Evolutionary conservation across 169 alveolate species (phyloP).

Genomic region (Plasmodium malariae): DNA sequence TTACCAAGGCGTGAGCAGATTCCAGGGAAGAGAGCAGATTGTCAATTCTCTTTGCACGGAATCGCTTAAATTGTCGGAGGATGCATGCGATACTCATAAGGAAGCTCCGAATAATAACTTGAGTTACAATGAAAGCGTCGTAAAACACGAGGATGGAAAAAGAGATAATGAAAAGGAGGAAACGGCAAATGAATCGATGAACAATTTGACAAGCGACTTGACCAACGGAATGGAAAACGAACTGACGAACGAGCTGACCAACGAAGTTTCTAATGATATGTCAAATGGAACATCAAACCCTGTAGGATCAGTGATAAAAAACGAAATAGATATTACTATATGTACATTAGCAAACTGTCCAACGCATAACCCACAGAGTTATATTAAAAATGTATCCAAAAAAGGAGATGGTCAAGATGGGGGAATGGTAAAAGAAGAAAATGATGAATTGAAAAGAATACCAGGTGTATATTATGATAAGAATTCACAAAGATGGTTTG

Average conservation of each 20-base stretch:
- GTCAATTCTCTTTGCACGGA: constrained; percentile 13
- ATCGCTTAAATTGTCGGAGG: neutral
- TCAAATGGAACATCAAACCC: constrained; percentile 20
- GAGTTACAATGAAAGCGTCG: neutral
- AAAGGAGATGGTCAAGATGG: constrained; percentile 40
- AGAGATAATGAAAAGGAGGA: constrained; percentile 4
- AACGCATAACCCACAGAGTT: constrained; percentile 70
- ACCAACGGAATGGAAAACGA: neutral
- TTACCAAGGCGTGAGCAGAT: too few species aligned
- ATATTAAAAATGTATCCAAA: constrained; percentile 27
- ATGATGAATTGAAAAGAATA: constrained; percentile 73
- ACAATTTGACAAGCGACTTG: neutral
- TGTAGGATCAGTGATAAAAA: constrained; percentile 13
- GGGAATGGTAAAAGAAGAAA: constrained; percentile 47
- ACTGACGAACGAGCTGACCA: neutral
- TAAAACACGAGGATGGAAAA: neutral
- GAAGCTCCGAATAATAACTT: neutral
- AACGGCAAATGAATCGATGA: neutral
- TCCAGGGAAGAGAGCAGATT: neutral
- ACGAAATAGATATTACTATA: constrained; percentile 48
- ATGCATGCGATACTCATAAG: neutral
- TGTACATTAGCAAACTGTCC: constrained; percentile 73
- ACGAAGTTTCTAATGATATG: neutral
- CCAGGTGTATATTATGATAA: constrained; percentile 78
- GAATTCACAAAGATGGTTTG: constrained; percentile 80